Conservation (phyloP, 306 rosid species). For the Hippophae tibetana region DNA sequence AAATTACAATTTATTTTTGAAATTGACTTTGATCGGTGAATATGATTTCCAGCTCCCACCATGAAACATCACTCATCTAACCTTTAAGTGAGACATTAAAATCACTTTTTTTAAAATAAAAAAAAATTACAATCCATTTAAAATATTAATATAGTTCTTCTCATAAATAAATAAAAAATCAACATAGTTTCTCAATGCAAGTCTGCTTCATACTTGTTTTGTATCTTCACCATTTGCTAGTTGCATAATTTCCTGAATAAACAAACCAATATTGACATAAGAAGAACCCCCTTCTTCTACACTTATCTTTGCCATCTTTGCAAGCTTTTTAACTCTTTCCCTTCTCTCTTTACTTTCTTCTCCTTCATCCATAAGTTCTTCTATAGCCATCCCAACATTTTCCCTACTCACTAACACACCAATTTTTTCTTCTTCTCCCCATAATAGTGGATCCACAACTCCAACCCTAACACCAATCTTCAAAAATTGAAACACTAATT, state of each 20-base stretch:
- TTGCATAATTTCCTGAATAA: conserved; percentile 10
- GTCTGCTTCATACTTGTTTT: background rate
- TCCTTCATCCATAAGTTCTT: conserved; percentile 7
- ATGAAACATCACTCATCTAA: too few species aligned
- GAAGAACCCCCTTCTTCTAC: conserved; percentile 24
- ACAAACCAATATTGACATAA: background rate
- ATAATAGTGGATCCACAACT: conserved; percentile 20
- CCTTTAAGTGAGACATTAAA: too few species aligned
- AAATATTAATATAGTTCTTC: too few species aligned
- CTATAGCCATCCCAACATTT: conserved; percentile 6
- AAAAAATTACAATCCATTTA: too few species aligned
- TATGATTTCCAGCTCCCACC: too few species aligned
- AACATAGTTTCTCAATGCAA: too few species aligned
- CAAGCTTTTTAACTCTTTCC: conserved; percentile 17
- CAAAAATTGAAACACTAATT: conserved; percentile 28
- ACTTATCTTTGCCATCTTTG: conserved; percentile 14
- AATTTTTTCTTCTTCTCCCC: conserved; percentile 36
- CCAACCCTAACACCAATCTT: conserved; percentile 37
- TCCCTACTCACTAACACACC: conserved; percentile 15
- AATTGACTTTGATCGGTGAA: too few species aligned
- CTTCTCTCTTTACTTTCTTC: conserved; percentile 15
- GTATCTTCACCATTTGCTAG: background rate
- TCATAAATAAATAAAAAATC: too few species aligned
- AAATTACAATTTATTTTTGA: too few species aligned
- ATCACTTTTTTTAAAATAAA: too few species aligned